Evolutionary conservation across 1,139 yeast species (phyloP).

Genomic region (Protomyces inundatus): DNA sequence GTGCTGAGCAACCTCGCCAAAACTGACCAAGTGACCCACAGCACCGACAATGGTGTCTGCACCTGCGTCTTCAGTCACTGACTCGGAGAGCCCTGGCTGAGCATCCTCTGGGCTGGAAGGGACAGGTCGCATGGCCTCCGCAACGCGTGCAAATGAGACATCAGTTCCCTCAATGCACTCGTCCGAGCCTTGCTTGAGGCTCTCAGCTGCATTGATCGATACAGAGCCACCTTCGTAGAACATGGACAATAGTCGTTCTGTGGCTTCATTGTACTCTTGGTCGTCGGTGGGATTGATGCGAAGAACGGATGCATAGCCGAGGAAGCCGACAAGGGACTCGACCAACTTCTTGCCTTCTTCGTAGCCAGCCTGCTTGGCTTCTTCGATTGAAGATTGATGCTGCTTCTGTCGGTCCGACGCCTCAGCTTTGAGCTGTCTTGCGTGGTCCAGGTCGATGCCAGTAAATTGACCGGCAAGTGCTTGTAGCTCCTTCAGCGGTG

Average conservation of each 20-base stretch:
- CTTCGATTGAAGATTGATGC: constrained; percentile 16
- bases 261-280: constrained; percentile 34
- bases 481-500: constrained; percentile 39
- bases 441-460: constrained; percentile 31
- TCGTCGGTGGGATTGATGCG: constrained; percentile 14
- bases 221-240: constrained; percentile 40
- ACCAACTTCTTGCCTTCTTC: constrained; percentile 34
- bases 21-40: constrained; percentile 4
- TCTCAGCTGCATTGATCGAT: constrained; percentile 38
- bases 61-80: background rate
- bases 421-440: constrained; percentile 17
- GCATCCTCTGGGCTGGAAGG: background rate
- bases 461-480: constrained; percentile 37
- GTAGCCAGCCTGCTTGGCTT: constrained; percentile 21
- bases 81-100: background rate
- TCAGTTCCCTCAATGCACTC: constrained; percentile 35
- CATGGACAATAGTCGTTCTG: constrained; percentile 37
- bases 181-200: constrained; percentile 35
- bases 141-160: constrained; percentile 34
- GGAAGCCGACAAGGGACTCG: constrained; percentile 36
- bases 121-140: constrained; percentile 4
- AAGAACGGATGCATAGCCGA: constrained; percentile 38
- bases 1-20: constrained; percentile 3
- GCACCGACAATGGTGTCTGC: background rate
- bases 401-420: constrained; percentile 1